Evolutionary conservation across 2,329 filamentous ascomycete genomes (phyloP).

Genomic region (Colletotrichum sp.): DNA sequence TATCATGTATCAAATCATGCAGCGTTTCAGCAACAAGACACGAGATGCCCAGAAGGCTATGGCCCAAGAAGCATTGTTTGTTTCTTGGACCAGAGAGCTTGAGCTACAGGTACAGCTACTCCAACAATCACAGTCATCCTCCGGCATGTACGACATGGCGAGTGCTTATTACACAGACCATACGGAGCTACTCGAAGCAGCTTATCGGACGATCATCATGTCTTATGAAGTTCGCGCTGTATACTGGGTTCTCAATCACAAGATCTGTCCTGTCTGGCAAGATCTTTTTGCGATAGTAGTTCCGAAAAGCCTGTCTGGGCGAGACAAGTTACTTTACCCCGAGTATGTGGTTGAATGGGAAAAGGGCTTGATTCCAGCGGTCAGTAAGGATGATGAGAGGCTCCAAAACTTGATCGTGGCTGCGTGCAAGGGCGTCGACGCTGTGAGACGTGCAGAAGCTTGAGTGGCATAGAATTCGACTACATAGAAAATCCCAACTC

Average conservation of each 20-base stretch:
- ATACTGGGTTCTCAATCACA: background rate
- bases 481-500: background rate
- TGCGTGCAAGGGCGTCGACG: background rate
- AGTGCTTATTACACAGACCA: background rate
- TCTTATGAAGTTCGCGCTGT: background rate
- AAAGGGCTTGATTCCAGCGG: background rate
- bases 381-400: background rate
- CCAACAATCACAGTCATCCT: background rate
- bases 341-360: slow-evolving; percentile 1
- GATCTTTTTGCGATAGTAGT: background rate
- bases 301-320: background rate
- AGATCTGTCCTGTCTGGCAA: background rate
- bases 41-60: background rate
- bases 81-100: background rate
- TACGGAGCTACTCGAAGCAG: background rate
- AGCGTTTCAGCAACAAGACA: background rate
- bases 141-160: background rate
- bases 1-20: slow-evolving; percentile 4
- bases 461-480: background rate
- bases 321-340: background rate
- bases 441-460: background rate
- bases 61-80: background rate
- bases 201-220: background rate
- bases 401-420: background rate
- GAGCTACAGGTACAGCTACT: background rate